A percentile compares a stretch with the other conserved stretches of the same genome.
Evolutionary conservation across 495 filamentous ascomycete species (phyloP).

Genomic region (Astrothelium subdiscretum): DNA sequence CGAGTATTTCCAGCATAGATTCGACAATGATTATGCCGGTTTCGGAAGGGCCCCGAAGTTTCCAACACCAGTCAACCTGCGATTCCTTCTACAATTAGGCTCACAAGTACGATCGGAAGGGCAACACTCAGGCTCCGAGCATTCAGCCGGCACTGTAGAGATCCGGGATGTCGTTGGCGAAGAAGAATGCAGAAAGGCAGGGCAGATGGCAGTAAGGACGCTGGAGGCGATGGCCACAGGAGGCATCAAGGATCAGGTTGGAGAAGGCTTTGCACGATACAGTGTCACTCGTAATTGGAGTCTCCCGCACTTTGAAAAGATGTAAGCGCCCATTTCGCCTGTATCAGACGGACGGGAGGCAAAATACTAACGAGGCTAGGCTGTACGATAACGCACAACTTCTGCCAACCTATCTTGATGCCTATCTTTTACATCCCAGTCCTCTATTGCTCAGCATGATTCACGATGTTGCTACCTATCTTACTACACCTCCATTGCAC

Average conservation of each 20-base stretch:
- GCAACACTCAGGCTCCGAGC: no score
- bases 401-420: conserved; percentile 76
- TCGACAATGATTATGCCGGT: conserved; percentile 66
- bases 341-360: neutral
- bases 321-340: conserved; percentile 34
- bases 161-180: conserved; percentile 80
- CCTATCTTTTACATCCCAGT: conserved; percentile 61
- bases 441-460: conserved; percentile 67
- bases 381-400: conserved; percentile 89
- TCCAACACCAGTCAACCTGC: conserved; percentile 74
- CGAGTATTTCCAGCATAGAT: conserved; percentile 63
- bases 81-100: conserved; percentile 67
- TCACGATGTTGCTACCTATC: conserved; percentile 73
- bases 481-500: conserved; percentile 57
- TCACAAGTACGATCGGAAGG: conserved; percentile 16
- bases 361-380: conserved; percentile 13
- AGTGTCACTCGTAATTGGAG: conserved; percentile 86
- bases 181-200: conserved; percentile 62
- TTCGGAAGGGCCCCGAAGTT: conserved; percentile 82
- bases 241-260: conserved; percentile 86
- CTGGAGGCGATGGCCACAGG: conserved; percentile 72
- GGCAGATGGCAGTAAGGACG: conserved; percentile 71
- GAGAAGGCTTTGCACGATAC: conserved; percentile 80
- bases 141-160: conserved; percentile 44
- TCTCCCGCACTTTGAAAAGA: conserved; percentile 95